Base-by-base conservation (phyloP, 306 rosid genomes). In the Astragalus membranaceus region DNA sequence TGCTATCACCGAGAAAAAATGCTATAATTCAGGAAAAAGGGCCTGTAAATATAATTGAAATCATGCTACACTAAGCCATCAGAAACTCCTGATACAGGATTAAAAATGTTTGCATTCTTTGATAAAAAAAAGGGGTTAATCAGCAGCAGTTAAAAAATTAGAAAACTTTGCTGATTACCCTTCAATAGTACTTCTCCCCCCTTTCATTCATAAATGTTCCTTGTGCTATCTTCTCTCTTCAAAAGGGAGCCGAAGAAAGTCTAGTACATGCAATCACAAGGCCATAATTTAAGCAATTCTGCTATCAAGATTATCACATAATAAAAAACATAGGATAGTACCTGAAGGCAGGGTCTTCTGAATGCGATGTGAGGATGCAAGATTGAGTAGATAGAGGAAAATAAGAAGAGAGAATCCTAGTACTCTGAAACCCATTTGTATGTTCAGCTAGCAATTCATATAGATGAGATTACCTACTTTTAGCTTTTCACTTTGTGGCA, bases 311-410 rank as follows among this genome's bases (percentile, higher is more conserved):
- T 39, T 39, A 3, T 8, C 2, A 33, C 32, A 55, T 39, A n/a
- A 29, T 42, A 46, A 20, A 57, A 15, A 7, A 17, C 0, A 23
- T 8, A 62, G 48, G 43, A 72, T 15, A 73, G 51, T 71, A 84
- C 96, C 96, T 81, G 89, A 72, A 73, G 81, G 43, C 63, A 75
- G 75, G 64, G 43, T 69, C 78, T 75, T 73, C 47, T 33, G 86
- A 67, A 64, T 73, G 67, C 79, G 48, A 47, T 80, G 68, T 14
- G 91, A 72, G 46, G 77, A 59, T 6, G 78, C 75, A 51, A 63
- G 53, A 57, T 41, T 9, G 56, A 41, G 10, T 42, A 83, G 64
- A 47, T 11, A 68, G 36, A 68, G 5, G 67, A 88, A 39, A 62
- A 80, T 41, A 5, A 88, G 14, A 60, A 84, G 61, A 69, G 82